These are phyloP conservation scores for Lactarius akahatsu DNA, from an alignment of 768 basidiomycete genomes.

Conservation along the genomic window DNA sequence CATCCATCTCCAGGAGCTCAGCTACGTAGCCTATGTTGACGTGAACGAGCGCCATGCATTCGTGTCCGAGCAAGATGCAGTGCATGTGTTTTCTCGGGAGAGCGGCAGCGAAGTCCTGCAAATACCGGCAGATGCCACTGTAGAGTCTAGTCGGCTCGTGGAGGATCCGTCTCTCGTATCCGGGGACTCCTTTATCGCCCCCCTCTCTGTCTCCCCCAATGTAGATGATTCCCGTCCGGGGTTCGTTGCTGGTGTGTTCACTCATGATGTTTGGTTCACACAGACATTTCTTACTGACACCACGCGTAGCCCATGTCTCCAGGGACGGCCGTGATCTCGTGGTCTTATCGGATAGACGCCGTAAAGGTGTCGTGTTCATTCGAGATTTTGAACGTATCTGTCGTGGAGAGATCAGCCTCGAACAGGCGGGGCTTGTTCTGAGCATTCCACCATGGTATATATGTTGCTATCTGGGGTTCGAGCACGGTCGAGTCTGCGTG, in stretches of 20 bases:
- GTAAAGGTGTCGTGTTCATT: conserved; percentile 33
- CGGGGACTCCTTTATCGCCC: background rate
- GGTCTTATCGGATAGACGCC: conserved; percentile 31
- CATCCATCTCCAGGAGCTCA: conserved; percentile 37
- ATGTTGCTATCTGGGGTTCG: conserved; percentile 14
- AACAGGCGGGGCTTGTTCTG: background rate
- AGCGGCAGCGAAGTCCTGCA: conserved; percentile 42
- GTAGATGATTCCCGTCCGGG: background rate
- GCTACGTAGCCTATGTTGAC: conserved; percentile 68
- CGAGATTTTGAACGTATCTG: conserved; percentile 36
- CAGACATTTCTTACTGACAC: background rate
- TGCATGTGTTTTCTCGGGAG: conserved; percentile 28
- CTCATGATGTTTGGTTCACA: background rate
- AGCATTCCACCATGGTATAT: background rate
- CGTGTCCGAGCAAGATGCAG: conserved; percentile 44
- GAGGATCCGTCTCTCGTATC: background rate
- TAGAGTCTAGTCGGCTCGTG: background rate
- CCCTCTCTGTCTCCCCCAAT: too few relatives aligned
- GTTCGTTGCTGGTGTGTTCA: conserved; percentile 10
- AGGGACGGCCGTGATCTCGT: conserved; percentile 38
- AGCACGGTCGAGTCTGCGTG: conserved; percentile 16
- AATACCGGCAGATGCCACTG: conserved; percentile 47
- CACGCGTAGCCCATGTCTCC: conserved; percentile 38
- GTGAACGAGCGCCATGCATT: conserved; percentile 56
- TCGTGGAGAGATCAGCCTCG: conserved; percentile 1